phyloP scores from a whole-genome alignment of 2,329 filamentous ascomycete genomes.

The Ascochyta koolunga region DNA sequence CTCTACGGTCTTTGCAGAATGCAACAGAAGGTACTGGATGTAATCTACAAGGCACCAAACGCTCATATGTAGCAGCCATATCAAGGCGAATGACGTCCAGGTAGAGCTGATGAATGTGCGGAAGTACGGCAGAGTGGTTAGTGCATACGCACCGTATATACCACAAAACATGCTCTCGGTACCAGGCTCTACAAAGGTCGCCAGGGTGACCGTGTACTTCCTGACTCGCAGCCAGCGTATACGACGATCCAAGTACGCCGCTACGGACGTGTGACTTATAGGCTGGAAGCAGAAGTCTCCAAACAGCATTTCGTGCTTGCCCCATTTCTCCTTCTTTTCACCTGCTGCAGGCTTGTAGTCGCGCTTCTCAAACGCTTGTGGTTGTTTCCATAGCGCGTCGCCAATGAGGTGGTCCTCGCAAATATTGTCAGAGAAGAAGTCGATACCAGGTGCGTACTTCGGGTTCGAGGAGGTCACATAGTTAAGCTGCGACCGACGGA shows the following conservation, averaged over 20 bases:
- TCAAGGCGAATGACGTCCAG: conserved; percentile 68
- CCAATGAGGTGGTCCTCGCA: conserved; percentile 98
- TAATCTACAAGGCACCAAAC: conserved; percentile 80
- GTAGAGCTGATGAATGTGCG: conserved; percentile 64
- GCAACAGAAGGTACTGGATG: conserved; percentile 73
- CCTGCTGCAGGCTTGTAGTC: conserved; percentile 31
- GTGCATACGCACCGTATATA: conserved; percentile 76
- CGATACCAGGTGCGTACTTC: conserved; percentile 70
- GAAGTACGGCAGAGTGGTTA: conserved; percentile 75
- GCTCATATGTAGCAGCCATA: conserved; percentile 70
- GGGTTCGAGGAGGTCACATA: conserved; percentile 65
- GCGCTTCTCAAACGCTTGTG: conserved; percentile 38
- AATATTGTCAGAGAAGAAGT: conserved; percentile 94
- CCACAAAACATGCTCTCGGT: conserved; percentile 89
- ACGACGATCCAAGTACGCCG: conserved; percentile 78
- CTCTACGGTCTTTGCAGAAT: conserved; percentile 73
- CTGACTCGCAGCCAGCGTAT: conserved; percentile 90
- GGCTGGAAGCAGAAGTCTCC: conserved; percentile 92
- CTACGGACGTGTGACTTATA: conserved; percentile 78
- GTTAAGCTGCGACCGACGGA: conserved; percentile 88
- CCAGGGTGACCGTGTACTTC: conserved; percentile 89
- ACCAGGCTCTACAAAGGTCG: conserved; percentile 90
- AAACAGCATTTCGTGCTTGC: conserved; percentile 82
- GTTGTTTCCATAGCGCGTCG: conserved; percentile 82
- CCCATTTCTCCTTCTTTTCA: conserved; percentile 54